Base-by-base conservation (phyloP, 768 basidiomycete genomes). In the Boletus patriciae region DNA sequence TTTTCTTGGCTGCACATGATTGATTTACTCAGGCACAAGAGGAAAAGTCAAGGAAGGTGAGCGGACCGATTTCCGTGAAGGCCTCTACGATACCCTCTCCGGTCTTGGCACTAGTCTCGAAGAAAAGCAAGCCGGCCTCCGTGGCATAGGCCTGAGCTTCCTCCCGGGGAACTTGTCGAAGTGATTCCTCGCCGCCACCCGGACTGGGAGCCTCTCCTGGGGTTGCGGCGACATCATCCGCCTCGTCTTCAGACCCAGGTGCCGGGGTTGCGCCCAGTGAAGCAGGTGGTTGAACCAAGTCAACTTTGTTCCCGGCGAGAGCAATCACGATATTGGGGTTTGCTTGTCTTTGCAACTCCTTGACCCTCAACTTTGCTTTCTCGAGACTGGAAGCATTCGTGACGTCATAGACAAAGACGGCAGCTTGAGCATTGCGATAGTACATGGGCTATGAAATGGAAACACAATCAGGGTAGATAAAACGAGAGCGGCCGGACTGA, bases 261-360 rank as follows among this genome's bases (percentile, higher is more conserved):
- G 79, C 70, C 6, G 83, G 74, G 36, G 80, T 66, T 19, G 77
- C 66, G 13, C 78, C 75, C 6, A 82, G 77, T 6, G 84, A 78
- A 6, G 80, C 62, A 9, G 88, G 82, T 8, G 85, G 69, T 69
- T 89, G 87, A 25, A 92, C 89, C 61, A 96, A 83, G 77, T 98
- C 88, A 60, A 98, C 83, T 76, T 99, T 98, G 83, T 99, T 99
- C 31, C 97, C 97, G 12, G 93, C 94, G 50, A 99, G 86, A 8
- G 96, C 95, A 66, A 99, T 98, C 70, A 99, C 95, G 69, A 98
- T 98, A 72, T 98, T 98, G 36, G 96, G 95, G 71, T 98, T 97
- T 21, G 97, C 97, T 70, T 99, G 97, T 62, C 97, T 86, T 72
- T 99, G 97, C 23, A 99, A 82, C 75, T 99, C 97, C 78, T 97